Percentiles rank a stretch among this genome's conserved stretches.
These are phyloP conservation scores for Dioszegia hungarica DNA, from an alignment of 768 basidiomycete genomes.

Conservation along the genomic window DNA sequence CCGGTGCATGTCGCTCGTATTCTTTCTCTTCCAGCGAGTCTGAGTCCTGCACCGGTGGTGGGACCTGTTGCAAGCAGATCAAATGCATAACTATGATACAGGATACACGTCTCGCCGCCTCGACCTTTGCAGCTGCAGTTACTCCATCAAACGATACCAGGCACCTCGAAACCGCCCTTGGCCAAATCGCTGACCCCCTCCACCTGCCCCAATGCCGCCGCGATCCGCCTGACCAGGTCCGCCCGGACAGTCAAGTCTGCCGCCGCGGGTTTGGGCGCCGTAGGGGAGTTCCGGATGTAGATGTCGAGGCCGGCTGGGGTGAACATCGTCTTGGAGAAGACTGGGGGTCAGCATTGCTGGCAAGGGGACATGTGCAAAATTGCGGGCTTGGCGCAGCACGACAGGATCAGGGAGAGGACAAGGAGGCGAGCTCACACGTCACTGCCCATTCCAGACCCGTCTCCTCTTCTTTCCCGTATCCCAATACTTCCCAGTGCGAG, in stretches of 20 bases:
- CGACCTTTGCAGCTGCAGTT: background rate
- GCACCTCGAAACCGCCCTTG: conserved; percentile 34
- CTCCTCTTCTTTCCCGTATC: conserved; percentile 40
- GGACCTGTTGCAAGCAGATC: too few relatives aligned
- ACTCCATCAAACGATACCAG: conserved; percentile 19
- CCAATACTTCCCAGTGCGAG: conserved; percentile 53
- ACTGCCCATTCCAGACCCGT: conserved; percentile 46
- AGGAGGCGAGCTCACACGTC: conserved; percentile 34
- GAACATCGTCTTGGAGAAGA: conserved; percentile 53
- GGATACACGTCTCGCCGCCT: too few relatives aligned
- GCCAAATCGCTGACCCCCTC: conserved; percentile 26
- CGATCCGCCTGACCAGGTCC: conserved; percentile 19
- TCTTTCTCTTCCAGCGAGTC: too few relatives aligned
- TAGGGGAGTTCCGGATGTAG: conserved; percentile 39
- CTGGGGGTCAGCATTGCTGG: conserved; percentile 30
- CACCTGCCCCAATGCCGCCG: conserved; percentile 12
- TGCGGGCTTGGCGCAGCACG: too few relatives aligned
- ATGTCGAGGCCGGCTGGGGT: conserved; percentile 54
- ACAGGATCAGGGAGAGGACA: background rate
- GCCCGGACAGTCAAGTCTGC: conserved; percentile 4
- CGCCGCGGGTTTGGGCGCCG: conserved; percentile 1
- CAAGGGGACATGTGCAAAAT: too few relatives aligned
- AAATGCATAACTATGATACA: too few relatives aligned
- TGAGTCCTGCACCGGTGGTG: too few relatives aligned
- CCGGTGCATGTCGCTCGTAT: too few relatives aligned